Evolutionary conservation across 2,329 filamentous ascomycete species (phyloP).

Genomic region (Exserohilum turcica): DNA sequence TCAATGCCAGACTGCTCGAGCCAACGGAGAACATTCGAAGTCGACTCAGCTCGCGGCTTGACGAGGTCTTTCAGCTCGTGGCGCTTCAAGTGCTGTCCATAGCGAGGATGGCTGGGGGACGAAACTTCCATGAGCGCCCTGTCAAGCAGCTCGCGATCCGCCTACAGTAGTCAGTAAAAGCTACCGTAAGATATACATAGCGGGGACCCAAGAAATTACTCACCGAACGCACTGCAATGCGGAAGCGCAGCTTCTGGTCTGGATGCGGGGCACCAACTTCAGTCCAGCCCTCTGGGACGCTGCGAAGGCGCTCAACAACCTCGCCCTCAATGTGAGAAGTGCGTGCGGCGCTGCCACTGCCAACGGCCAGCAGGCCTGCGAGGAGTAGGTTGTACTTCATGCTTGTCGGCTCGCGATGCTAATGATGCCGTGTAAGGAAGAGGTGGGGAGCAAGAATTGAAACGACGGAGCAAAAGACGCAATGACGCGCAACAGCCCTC

Average conservation of each 20-base stretch:
- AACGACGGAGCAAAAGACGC: background rate
- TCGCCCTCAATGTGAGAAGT: conserved; percentile 35
- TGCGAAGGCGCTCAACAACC: conserved; percentile 39
- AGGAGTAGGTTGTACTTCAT: conserved; percentile 43
- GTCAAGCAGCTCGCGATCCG: conserved; percentile 59
- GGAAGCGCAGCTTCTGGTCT: conserved; percentile 43
- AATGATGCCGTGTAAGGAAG: background rate
- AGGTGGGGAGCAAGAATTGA: background rate
- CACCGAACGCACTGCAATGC: conserved; percentile 48
- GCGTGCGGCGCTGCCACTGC: conserved; percentile 31
- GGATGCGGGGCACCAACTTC: conserved; percentile 41
- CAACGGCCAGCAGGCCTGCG: conserved; percentile 41
- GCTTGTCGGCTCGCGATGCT: background rate
- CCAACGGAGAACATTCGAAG: conserved; percentile 61
- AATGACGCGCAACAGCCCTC: background rate
- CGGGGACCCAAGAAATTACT: conserved; percentile 12
- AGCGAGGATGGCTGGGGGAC: conserved; percentile 62
- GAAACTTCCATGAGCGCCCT: conserved; percentile 65
- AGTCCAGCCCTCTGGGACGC: conserved; percentile 45
- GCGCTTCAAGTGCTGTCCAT: conserved; percentile 67
- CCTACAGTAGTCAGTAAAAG: conserved; percentile 46
- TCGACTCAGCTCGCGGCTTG: conserved; percentile 57
- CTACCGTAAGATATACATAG: background rate
- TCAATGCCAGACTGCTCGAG: conserved; percentile 58
- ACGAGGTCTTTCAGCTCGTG: conserved; percentile 62